Evolutionary conservation across 192 early-diverging fungal genomes (phyloP), one percentile per base, ranked within the genome.

Genomic region (Entrophospora sp.): DNA sequence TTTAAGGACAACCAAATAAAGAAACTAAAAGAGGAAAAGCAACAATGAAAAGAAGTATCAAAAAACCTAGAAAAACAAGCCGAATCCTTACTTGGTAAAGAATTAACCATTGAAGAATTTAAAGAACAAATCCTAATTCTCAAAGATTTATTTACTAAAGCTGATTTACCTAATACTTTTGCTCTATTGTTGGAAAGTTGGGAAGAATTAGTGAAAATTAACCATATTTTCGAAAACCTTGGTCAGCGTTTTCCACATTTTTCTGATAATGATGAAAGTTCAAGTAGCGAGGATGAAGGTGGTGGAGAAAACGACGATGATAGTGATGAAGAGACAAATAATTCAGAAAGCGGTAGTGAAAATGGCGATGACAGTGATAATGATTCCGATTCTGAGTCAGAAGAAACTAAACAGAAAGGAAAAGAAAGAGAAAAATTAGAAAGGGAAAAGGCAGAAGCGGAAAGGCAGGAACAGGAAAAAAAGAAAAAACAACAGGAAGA

Each of bases 81-180:
- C 5, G 18, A 49, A 14, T 49, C 24, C 14, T 22, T 49, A 49
- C 18, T 49, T 10, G 24, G 18, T 49, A 49, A 49, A 49, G 48
- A 49, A 9, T 24, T 49, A 49, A 10, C 48, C 24, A 5, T n/a
- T 22, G 18, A 14, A 20, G 48, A 49, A 49, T 7, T 49, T 22
- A 22, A 20, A 20, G 12, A 49, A 49, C 7, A 49, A 49, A 5
- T 49, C 7, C 5, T 10, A 10, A 14, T 6, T 24, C 48, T 49
- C 24, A 49, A 49, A 49, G 6, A 5, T 49, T 49, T 49, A 49
- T 49, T 49, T 49, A n/a, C 48, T 49, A 49, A 49, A 6, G 48
- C 48, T 49, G 18, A 49, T 49, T 49, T 49, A 49, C 48, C 48
- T 49, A 49, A 49, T 49, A 22, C 48, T 49, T 49, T 10, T n/a